Conservation (phyloP, 192 early-diverging fungal genomes). For the Chytriomyces sp. region DNA sequence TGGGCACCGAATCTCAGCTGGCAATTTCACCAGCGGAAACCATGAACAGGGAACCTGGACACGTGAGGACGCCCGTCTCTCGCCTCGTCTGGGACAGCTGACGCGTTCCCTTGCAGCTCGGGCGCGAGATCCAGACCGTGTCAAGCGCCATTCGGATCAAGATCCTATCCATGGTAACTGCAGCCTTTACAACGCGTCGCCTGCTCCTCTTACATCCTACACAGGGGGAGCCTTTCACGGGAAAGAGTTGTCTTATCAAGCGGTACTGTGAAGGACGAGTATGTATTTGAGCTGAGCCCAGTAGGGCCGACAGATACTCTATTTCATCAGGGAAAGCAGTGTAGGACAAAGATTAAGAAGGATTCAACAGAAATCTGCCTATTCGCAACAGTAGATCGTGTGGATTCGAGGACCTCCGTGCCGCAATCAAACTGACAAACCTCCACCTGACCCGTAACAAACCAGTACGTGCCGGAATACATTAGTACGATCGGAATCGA, state of each 20-base stretch:
- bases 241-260: slow-evolving; percentile 63
- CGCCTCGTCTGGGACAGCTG: slow-evolving; percentile 7
- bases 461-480: slow-evolving; percentile 57
- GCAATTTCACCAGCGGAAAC: too few relatives aligned
- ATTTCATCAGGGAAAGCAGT: too few relatives aligned
- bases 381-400: background rate
- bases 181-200: background rate
- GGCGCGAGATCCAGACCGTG: slow-evolving; percentile 14
- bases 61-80: slow-evolving; percentile 19
- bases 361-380: slow-evolving; percentile 1
- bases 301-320: background rate
- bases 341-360: background rate
- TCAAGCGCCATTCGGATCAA: slow-evolving; percentile 40
- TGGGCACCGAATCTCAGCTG: too few relatives aligned
- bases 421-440: background rate
- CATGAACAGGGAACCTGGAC: slow-evolving; percentile 44
- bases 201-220: too few relatives aligned
- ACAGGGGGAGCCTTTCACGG: slow-evolving; percentile 50
- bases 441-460: background rate
- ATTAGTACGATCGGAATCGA: slow-evolving; percentile 65
- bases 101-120: background rate
- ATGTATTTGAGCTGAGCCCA: background rate
- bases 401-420: background rate
- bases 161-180: slow-evolving; percentile 38
- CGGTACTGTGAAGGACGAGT: slow-evolving; percentile 59